Evolutionary conservation across 257 asterid species (phyloP).

Genomic region (Nemophila menziesii): DNA sequence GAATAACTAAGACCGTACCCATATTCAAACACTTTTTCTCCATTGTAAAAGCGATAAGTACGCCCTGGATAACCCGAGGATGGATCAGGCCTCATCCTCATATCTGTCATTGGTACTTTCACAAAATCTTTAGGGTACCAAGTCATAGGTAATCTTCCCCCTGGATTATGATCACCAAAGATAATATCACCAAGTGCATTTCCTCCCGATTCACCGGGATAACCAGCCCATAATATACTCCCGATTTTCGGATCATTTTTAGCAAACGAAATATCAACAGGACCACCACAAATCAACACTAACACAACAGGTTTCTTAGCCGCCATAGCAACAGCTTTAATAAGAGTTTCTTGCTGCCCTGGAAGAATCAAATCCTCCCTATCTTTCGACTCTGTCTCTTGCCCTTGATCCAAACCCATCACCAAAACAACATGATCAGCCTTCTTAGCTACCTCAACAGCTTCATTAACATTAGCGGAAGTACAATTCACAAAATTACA

Average conservation of each 20-base stretch:
- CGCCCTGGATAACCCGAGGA: constrained; percentile 60
- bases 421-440: constrained; percentile 43
- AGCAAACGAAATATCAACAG: constrained; percentile 58
- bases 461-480: constrained; percentile 20
- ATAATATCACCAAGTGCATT: constrained; percentile 41
- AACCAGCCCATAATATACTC: constrained; percentile 66
- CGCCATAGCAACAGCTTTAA: constrained; percentile 29
- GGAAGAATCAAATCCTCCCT: constrained; percentile 40
- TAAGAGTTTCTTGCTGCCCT: constrained; percentile 35
- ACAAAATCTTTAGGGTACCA: constrained; percentile 60
- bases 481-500: constrained; percentile 40
- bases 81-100: constrained; percentile 62
- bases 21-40: constrained; percentile 47
- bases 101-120: constrained; percentile 52
- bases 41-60: constrained; percentile 57
- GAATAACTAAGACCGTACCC: constrained; percentile 72
- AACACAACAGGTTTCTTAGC: constrained; percentile 37
- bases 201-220: constrained; percentile 73
- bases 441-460: constrained; percentile 17
- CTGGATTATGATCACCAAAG: constrained; percentile 57
- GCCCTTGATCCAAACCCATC: constrained; percentile 56
- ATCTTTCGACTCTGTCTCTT: constrained; percentile 43
- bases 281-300: constrained; percentile 52
- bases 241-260: constrained; percentile 35
- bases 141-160: constrained; percentile 57